Base-by-base conservation (phyloP, 2,329 filamentous ascomycete species). In the Cytospora mali region DNA sequence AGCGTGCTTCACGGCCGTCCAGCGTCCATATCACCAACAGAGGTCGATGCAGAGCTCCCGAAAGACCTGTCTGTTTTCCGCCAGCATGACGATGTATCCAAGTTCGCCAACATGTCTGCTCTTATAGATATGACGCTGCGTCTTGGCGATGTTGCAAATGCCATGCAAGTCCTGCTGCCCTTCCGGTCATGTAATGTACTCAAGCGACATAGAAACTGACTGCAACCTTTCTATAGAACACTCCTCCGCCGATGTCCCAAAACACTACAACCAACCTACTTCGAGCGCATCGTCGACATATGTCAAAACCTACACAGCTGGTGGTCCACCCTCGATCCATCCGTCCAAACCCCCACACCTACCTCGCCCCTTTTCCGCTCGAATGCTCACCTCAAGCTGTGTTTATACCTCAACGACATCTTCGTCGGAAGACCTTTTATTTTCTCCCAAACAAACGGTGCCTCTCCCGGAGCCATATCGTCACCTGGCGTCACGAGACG, bases 1-100 rank as follows among this genome's bases (percentile, higher is more conserved):
- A 81, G 82, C 48, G 84, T 84, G 55, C 79, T 84, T 39, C 83
- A 86, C 64, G 82, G 83, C 39, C 75, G 83, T 7, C 83, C 84
- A 7, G 74, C 79, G n/a, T 85, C 84, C 2, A 79, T 85, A 48
- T 75, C 79, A 3, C 77, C 78, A 42, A 73, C 76, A 13, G 83
- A 85, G 64, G 79, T 86, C 21, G 84, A 86, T 66, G 81, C 80
- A 2, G 80, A 82, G 25, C 71, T 82, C 58, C 84, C 83, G 2
- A 74, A 75, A 6, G 77, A 84, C 63, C 72, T 78, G 33, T 75
- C 77, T 1, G 76, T 77, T 2, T 63, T 62, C 29, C 52, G 62
- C 11, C 25, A 28, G 21, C 51, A 54, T 6, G 62, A 55, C 10
- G 61, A 63, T 5, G 28, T 58, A 1, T 63, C 61, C 14, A 55